phyloP scores from a whole-genome alignment of 495 filamentous ascomycete genomes.

The Talaromyces nanjingensis region DNA sequence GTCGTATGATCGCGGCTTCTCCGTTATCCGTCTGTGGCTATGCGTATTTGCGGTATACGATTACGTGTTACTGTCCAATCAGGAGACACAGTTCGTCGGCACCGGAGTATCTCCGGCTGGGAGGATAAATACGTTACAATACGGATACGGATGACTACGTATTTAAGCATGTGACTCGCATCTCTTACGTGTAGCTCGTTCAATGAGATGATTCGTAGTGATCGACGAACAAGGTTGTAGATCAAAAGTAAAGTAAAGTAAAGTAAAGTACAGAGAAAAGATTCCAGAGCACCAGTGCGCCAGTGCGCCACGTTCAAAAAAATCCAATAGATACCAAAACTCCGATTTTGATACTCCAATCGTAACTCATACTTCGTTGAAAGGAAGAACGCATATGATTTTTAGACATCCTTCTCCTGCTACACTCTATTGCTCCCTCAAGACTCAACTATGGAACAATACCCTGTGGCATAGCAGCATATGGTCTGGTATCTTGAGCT shows the following conservation, averaged over 20 bases:
- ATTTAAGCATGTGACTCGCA: background rate
- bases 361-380: background rate
- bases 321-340: background rate
- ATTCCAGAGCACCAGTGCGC: background rate
- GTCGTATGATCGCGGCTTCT: constrained; percentile 10
- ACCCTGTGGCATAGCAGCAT: background rate
- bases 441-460: constrained; percentile 1
- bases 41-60: background rate
- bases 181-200: background rate
- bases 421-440: background rate
- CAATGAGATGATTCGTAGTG: background rate
- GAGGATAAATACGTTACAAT: background rate
- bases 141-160: background rate
- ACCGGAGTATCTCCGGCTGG: background rate
- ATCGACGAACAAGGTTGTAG: background rate
- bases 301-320: background rate
- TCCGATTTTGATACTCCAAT: background rate
- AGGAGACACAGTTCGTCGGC: background rate
- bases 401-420: background rate
- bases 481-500: background rate
- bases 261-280: background rate
- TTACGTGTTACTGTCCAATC: background rate
- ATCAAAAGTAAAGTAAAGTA: background rate
- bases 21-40: background rate
- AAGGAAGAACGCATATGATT: background rate